Percentiles rank a stretch among this genome's conserved stretches.
phyloP scores from a whole-genome alignment of 768 basidiomycete species.

The Boletus edulis region DNA sequence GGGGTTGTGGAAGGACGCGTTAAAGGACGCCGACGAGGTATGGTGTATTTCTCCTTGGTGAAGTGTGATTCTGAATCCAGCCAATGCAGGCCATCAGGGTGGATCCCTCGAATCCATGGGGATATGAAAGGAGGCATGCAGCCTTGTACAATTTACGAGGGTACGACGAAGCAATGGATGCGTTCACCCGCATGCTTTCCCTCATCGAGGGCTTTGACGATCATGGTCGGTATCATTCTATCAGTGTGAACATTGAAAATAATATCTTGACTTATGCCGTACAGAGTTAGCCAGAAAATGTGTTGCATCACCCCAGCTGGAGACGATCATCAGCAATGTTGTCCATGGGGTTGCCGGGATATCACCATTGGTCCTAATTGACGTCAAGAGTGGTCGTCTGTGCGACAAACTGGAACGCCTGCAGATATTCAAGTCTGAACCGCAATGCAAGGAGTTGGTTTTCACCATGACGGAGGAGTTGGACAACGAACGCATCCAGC shows the following conservation, averaged over 20 bases:
- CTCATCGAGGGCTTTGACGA: neutral
- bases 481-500: neutral
- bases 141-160: neutral
- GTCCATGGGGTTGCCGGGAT: neutral
- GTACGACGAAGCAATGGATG: neutral
- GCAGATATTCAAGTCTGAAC: neutral
- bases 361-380: neutral
- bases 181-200: neutral
- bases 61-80: fast-evolving
- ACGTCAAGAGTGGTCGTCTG: neutral
- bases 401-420: neutral
- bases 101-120: neutral
- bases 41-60: neutral
- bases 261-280: neutral
- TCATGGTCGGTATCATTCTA: neutral
- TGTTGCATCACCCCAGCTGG: neutral
- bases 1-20: conserved; percentile 6
- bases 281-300: neutral
- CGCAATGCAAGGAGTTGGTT: neutral
- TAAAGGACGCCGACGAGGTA: conserved; percentile 16
- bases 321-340: neutral
- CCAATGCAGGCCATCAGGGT: neutral
- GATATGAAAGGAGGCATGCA: conserved; percentile 1
- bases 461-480: conserved; percentile 6
- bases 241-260: no score